Evolutionary conservation across 148 eudicot genomes (phyloP), one percentile per base, ranked within the genome.

Genomic region (Persicaria maculosa): DNA sequence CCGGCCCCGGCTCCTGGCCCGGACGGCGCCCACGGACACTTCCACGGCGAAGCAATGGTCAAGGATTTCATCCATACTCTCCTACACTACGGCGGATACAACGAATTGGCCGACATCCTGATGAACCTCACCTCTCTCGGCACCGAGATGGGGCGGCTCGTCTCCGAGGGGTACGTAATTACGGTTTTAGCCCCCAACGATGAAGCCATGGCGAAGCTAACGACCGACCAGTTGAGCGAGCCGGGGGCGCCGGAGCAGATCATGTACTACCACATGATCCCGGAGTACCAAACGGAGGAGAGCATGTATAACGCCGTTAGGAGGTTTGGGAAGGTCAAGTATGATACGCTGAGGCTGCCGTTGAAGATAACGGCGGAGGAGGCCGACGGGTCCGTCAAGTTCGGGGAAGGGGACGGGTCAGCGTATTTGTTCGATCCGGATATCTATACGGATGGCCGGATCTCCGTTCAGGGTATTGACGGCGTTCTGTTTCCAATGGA

Each of bases 161-260:
- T 88, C 0, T 88, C 91, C 0, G 91, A 88, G 53, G 91, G 91
- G 1, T 88, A 88, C 46, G 80, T 85, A 5, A 82, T 88, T 19
- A 88, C 91, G 0, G 91, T 88, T 0, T 31, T 88, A 50, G 91
- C 91, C 0, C 91, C 91, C 2, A 88, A 88, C 19, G 91, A 88
- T 52, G 91, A 88, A 45, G 91, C 91, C 2, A 88, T 88, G 91
- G 85, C 87, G 6, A 88, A 85, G 59, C 79, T 88, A 6, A 88
- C 90, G 0, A 83, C 90, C 0, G 90, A 87, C 47, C 90, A 87
- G 78, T 52, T 87, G 17, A 81, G 86, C 17, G 90, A 87, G 20
- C 90, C 90, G 3, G 90, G 90, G 4, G 88, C 90, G 4, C 86
- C 90, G 50, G 90, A 87, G 75, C 90, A 87, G 72, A 87, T 87